Conservation (phyloP, 148 eudicot species). For the Camellia japonica region DNA sequence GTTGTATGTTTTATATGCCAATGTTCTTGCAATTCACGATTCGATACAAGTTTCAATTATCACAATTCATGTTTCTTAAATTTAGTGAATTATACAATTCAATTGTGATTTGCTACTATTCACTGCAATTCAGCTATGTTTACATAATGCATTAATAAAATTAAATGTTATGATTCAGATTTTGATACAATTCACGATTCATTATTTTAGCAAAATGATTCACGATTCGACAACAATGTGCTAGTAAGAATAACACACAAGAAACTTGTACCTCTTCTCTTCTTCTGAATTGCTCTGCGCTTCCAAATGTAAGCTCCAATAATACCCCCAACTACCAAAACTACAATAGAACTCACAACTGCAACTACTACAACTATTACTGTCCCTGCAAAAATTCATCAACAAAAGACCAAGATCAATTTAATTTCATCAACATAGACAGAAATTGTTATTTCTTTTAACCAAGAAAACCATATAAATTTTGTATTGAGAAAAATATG, state of each 20-base stretch:
- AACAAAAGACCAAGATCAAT: neutral
- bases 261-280: conserved; percentile 48
- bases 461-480: no score
- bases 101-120: no score
- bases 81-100: no score
- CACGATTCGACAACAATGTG: no score
- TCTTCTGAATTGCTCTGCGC: conserved; percentile 39
- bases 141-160: no score
- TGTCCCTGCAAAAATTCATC: conserved; percentile 29
- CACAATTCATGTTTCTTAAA: no score
- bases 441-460: neutral
- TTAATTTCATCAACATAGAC: neutral
- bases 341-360: conserved; percentile 40
- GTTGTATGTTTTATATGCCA: neutral
- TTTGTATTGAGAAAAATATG: no score
- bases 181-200: no score
- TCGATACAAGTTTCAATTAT: no score
- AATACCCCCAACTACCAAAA: conserved; percentile 34
- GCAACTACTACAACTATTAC: conserved; percentile 33
- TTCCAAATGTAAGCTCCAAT: conserved; percentile 41
- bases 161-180: no score
- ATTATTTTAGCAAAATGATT: no score
- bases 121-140: no score
- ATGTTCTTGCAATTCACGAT: neutral
- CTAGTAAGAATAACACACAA: neutral